Conservation (phyloP, 75 land plant species). For the Cryptomeria japonica region DNA sequence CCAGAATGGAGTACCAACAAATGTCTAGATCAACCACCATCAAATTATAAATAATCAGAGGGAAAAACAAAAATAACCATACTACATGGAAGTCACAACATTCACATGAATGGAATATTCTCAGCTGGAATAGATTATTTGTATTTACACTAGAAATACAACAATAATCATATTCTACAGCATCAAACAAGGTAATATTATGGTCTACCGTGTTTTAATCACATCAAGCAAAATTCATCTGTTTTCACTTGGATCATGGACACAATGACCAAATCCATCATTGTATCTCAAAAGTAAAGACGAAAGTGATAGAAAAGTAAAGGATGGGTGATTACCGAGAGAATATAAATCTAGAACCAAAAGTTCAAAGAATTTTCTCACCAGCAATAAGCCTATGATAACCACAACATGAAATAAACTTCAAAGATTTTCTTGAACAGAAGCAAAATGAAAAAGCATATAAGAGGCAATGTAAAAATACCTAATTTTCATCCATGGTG, state of each 20-base stretch:
- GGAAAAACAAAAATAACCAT: not conserved
- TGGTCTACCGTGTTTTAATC: not conserved
- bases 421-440: not conserved
- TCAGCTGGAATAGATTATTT: not conserved
- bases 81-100: not conserved
- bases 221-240: not conserved
- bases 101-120: not conserved
- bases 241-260: not conserved
- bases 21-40: slow-evolving; percentile 59
- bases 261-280: no score
- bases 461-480: not conserved
- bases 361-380: not conserved
- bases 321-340: not conserved
- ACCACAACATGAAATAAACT: not conserved
- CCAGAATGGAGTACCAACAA: slow-evolving; percentile 99
- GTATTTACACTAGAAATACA: not conserved
- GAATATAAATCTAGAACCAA: not conserved
- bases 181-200: not conserved
- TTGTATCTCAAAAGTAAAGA: not conserved
- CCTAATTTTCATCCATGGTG: not conserved
- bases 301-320: not conserved
- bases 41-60: not conserved
- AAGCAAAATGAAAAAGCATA: not conserved
- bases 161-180: not conserved
- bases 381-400: not conserved